Percentiles rank a stretch among this genome's conserved stretches.
Evolutionary conservation across 2,329 filamentous ascomycete genomes (phyloP).

Genomic region (Sclerotinia trifoliorum): DNA sequence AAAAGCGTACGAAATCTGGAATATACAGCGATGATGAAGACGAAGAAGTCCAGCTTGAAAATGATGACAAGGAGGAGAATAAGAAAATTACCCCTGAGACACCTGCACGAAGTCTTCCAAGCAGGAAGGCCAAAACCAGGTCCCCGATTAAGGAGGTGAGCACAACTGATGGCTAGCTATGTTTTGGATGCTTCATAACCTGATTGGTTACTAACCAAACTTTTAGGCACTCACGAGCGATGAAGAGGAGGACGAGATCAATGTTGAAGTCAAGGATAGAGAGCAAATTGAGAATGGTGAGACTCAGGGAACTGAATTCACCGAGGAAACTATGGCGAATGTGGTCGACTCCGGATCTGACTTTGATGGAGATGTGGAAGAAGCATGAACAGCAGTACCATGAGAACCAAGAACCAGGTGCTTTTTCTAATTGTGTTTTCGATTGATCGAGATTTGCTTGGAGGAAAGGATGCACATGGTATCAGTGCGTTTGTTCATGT

Average conservation of each 20-base stretch:
- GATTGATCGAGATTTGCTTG: not conserved
- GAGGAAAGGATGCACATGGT: not conserved
- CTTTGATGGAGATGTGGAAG: not conserved
- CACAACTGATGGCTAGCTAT: not conserved
- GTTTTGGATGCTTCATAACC: not conserved
- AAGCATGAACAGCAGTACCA: not conserved
- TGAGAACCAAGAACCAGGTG: not conserved
- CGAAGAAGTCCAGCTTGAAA: not conserved
- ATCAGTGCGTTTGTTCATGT: not conserved
- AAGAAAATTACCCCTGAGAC: not conserved
- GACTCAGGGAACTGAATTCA: not conserved
- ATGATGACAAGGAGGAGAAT: not conserved
- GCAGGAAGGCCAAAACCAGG: slow-evolving; percentile 6
- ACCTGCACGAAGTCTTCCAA: slow-evolving; percentile 14
- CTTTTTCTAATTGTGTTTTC: not conserved
- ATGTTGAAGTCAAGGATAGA: not conserved
- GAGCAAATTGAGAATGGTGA: not conserved
- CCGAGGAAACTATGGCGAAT: not conserved
- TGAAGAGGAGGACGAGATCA: not conserved
- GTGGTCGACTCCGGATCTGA: not conserved
- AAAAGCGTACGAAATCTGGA: not conserved
- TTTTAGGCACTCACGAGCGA: not conserved
- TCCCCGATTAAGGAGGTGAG: slow-evolving; percentile 18
- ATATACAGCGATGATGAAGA: slow-evolving; percentile 7
- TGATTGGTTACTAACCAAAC: not conserved